Percentiles rank a stretch among this genome's conserved stretches.
Conservation (phyloP, 306 rosid genomes). For the Glycine tomentella region DNA sequence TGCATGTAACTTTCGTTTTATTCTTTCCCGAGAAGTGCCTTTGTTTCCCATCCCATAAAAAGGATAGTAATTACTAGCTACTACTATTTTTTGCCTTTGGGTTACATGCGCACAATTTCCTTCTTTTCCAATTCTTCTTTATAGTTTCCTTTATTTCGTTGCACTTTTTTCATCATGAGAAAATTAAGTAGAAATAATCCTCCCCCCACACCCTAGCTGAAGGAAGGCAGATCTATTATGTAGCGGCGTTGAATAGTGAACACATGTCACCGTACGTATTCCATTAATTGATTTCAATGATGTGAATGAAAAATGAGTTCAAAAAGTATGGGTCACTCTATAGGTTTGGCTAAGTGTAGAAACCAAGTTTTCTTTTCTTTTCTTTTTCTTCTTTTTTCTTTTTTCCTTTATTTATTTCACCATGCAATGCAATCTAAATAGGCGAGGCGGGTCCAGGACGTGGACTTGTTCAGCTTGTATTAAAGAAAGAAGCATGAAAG, state of each 20-base stretch:
- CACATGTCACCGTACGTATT: background rate
- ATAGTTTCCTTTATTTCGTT: too few relatives aligned
- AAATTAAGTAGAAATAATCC: too few relatives aligned
- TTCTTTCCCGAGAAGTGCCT: slow-evolving; percentile 28
- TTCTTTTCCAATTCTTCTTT: too few relatives aligned
- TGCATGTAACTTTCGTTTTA: slow-evolving; percentile 35
- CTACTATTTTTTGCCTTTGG: slow-evolving; percentile 13
- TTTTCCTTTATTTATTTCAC: background rate
- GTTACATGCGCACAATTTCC: background rate
- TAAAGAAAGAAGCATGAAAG: slow-evolving; percentile 6
- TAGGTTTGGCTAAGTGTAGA: slow-evolving; percentile 35
- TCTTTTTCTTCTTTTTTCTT: too few relatives aligned
- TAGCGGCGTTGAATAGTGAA: slow-evolving; percentile 36
- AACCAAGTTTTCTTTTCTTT: too few relatives aligned
- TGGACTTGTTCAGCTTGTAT: slow-evolving; percentile 4
- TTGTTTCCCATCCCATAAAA: slow-evolving; percentile 34
- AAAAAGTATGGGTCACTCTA: slow-evolving; percentile 37
- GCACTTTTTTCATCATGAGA: too few relatives aligned
- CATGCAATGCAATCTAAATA: slow-evolving; percentile 39
- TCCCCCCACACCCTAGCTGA: too few relatives aligned
- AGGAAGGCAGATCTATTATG: background rate
- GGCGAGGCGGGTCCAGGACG: slow-evolving; percentile 48
- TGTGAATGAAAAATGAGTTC: background rate
- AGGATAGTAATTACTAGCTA: background rate
- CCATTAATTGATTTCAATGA: slow-evolving; percentile 22